A percentile compares a stretch with the other conserved stretches of the same genome.
Conservation (phyloP, 768 basidiomycete species). For the Termitomyces eurrhizus region DNA sequence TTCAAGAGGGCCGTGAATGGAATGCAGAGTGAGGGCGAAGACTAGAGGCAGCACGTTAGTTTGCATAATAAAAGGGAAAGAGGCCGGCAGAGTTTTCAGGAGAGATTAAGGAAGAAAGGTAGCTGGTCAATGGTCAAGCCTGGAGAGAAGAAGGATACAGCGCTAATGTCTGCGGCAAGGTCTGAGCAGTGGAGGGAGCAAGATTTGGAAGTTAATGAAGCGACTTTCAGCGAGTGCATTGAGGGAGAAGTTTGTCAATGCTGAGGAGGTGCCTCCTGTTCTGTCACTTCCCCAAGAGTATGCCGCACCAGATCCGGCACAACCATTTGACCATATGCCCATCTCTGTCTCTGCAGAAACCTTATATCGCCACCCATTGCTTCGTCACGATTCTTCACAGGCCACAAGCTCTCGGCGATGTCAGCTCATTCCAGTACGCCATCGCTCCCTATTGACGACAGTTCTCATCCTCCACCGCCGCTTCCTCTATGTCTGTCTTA, state of each 20-base stretch:
- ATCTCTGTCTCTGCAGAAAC: slow-evolving; percentile 18
- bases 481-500: slow-evolving; percentile 26
- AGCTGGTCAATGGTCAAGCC: slow-evolving; percentile 15
- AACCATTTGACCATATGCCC: background rate
- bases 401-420: slow-evolving; percentile 22
- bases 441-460: slow-evolving; percentile 35
- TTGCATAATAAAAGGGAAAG: slow-evolving; percentile 1
- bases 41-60: background rate
- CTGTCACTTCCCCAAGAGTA: slow-evolving; percentile 53
- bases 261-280: slow-evolving; percentile 47
- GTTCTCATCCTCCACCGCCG: slow-evolving; percentile 37
- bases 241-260: slow-evolving; percentile 45
- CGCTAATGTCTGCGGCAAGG: slow-evolving; percentile 10
- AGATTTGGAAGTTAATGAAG: slow-evolving; percentile 68
- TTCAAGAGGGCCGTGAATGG: slow-evolving; percentile 22
- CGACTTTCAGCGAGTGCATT: slow-evolving; percentile 62
- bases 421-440: slow-evolving; percentile 53
- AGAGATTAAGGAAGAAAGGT: slow-evolving; percentile 17
- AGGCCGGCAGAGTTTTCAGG: slow-evolving; percentile 31
- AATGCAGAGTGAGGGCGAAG: slow-evolving; percentile 8
- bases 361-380: slow-evolving; percentile 49
- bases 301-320: background rate
- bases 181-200: slow-evolving; percentile 26
- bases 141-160: background rate
- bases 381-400: slow-evolving; percentile 47